Evolutionary conservation across 495 filamentous ascomycete species (phyloP), one percentile per base, ranked within the genome.

Genomic region (Cairneyella variabilis): DNA sequence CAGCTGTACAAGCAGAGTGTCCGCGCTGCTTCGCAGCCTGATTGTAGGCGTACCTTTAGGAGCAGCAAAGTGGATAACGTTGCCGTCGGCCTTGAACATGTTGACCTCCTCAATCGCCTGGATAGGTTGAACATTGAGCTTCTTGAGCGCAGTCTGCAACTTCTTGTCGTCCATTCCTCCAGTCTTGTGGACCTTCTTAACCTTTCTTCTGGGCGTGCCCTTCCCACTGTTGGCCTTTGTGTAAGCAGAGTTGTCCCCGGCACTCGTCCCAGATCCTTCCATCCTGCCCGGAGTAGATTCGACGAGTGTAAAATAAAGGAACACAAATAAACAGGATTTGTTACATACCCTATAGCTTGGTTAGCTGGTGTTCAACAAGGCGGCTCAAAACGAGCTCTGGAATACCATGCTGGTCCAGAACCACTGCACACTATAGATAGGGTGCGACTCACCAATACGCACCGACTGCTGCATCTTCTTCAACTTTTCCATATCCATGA

Each of bases 11-110:
- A n/a, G n/a, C n/a, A n/a, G n/a, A n/a, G n/a, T n/a, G n/a, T n/a
- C n/a, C n/a, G n/a, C n/a, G 28, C 28, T 32, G 14, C 7, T 6
- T 14, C 14, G 28, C 28, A 32, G 28, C 28, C 28, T 32, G 6
- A 32, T 32, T 18, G 50, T 39, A 27, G 42, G 16, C 78, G 63
- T 71, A 97, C 93, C 93, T 77, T 96, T 97, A 48, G 93, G 93
- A 59, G 88, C 88, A 65, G 89, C 83, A 71, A 98, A 98, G 82
- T 98, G 93, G 69, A 98, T 97, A 71, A 98, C 93, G 73, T 98
- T 98, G 64, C 93, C 93, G 66, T 98, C 93, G 71, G 88, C 86
- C 83, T 97, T 98, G 85, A 97, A 97, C 95, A 97, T 98, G 83
- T 98, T 98, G 68, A 98, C 93, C 78, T 98, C 93, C 83, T 98